Evolutionary conservation across 768 basidiomycete genomes (phyloP), one percentile per base, ranked within the genome.

Genomic region (Suillus alpinus): DNA sequence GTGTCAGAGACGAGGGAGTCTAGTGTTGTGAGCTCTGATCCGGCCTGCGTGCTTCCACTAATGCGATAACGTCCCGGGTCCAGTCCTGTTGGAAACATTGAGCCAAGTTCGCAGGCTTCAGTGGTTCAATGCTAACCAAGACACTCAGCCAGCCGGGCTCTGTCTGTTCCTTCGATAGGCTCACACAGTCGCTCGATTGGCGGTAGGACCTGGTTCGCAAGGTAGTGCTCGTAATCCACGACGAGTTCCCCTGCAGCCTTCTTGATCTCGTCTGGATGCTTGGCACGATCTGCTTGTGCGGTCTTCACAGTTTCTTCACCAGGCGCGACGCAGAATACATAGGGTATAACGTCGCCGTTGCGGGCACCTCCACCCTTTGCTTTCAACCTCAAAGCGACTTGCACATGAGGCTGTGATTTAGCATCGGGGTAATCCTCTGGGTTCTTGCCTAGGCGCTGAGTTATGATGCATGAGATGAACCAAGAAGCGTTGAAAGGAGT

Each of bases 351-450:
- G 70, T 98, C 95, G 50, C 97, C 95, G 1, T 81, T 82, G 36
- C 88, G 87, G 0, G 94, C 92, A 12, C 85, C 86, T 6, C 83
- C 86, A 36, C 95, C 94, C 64, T 85, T 90, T 5, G 85, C 80
- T 75, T 95, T 95, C 88, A 96, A 84, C 41, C 92, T 83, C 53
- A 97, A 77, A 0, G 95, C 96, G 18, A 99, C 97, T 68, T 97
- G 95, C 1, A 98, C 96, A 68, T 99, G 97, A 1, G 97, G 97
- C 67, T 95, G 95, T 41, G 81, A 87, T 75, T 98, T 98, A 7
- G 86, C 91, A 70, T 98, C 96, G 0, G 96, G 95, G 70, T 98
- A 99, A 68, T 97, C 95, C 67, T 96, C 92, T 0, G 96, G 96
- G 63, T 93, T 93, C 78, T 98, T 98, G 14, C 97, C 93, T 58